Evolutionary conservation across 768 basidiomycete species (phyloP).

Genomic region (Austroboletus festivus): DNA sequence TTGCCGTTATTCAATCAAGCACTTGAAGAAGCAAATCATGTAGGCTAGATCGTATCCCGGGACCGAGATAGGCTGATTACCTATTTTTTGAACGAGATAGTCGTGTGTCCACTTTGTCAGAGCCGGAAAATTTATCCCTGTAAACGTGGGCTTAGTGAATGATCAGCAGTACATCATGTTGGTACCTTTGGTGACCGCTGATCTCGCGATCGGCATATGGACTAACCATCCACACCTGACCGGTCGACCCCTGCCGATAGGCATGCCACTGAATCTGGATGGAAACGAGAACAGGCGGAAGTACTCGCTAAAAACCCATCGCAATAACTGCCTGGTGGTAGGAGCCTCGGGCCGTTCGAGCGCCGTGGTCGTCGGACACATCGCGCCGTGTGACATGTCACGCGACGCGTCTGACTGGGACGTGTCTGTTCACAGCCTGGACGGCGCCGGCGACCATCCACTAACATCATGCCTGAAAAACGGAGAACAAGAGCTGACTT

Average conservation of each 20-base stretch:
- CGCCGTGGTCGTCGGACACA: constrained; percentile 12
- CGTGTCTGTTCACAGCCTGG: neutral
- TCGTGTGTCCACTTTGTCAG: constrained; percentile 60
- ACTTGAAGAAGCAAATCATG: neutral
- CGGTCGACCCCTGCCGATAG: too few relatives aligned
- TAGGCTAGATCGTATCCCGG: too few relatives aligned
- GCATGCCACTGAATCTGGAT: neutral
- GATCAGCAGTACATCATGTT: neutral
- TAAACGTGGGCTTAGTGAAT: neutral
- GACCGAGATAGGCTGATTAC: constrained; percentile 57
- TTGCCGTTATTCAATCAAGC: constrained; percentile 29
- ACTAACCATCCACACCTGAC: too few relatives aligned
- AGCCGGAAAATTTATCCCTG: constrained; percentile 50
- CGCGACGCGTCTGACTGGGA: constrained; percentile 22
- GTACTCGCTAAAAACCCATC: constrained; percentile 40
- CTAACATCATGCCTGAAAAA: constrained; percentile 22
- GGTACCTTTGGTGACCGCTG: constrained; percentile 71
- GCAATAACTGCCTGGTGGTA: constrained; percentile 17
- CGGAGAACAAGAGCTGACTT: constrained; percentile 18
- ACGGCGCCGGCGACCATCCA: neutral
- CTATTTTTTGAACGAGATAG: constrained; percentile 58
- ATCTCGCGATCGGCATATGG: constrained; percentile 65
- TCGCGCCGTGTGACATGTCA: constrained; percentile 22
- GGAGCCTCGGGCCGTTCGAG: constrained; percentile 13
- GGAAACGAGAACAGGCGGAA: constrained; percentile 19